phyloP scores from a whole-genome alignment of 2,329 filamentous ascomycete genomes.

The Talaromyces sp. region DNA sequence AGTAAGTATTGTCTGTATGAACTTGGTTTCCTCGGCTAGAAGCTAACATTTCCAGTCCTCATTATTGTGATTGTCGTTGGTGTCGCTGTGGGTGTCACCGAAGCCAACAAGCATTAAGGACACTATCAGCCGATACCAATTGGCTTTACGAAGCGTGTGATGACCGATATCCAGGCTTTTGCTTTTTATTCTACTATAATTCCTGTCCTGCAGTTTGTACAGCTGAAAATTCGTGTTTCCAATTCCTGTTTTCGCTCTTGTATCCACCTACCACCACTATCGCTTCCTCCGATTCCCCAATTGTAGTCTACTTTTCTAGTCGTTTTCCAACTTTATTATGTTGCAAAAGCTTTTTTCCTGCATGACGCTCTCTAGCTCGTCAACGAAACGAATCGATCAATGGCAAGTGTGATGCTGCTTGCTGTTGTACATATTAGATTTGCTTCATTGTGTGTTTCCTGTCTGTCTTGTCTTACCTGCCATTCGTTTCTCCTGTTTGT shows the following conservation, averaged over 20 bases:
- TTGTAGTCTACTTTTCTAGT: constrained; percentile 16
- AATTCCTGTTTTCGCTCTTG: not conserved
- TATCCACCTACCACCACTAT: not conserved
- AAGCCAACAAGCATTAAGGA: constrained; percentile 22
- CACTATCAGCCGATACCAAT: constrained; percentile 18
- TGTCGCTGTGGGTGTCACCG: constrained; percentile 48
- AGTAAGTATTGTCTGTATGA: constrained; percentile 43
- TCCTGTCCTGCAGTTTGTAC: constrained; percentile 5
- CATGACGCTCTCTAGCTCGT: constrained; percentile 8
- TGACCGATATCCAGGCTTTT: not conserved
- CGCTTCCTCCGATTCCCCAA: constrained; percentile 12
- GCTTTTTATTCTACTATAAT: not conserved
- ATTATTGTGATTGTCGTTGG: constrained; percentile 54
- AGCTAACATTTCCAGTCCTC: constrained; percentile 41
- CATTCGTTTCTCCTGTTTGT: constrained; percentile 6
- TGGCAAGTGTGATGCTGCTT: constrained; percentile 27
- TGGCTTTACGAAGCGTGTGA: constrained; percentile 7
- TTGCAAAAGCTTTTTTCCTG: constrained; percentile 10
- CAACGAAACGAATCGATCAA: constrained; percentile 17
- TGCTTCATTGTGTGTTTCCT: constrained; percentile 19
- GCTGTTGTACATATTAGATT: constrained; percentile 34
- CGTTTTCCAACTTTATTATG: constrained; percentile 6
- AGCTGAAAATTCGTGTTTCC: constrained; percentile 3
- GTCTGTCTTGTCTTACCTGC: not conserved
- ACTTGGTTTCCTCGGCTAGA: not conserved